A percentile compares a stretch with the other conserved stretches of the same genome.
Conservation (phyloP, 352 stramenopile species). For the Vaucheria bursata region DNA sequence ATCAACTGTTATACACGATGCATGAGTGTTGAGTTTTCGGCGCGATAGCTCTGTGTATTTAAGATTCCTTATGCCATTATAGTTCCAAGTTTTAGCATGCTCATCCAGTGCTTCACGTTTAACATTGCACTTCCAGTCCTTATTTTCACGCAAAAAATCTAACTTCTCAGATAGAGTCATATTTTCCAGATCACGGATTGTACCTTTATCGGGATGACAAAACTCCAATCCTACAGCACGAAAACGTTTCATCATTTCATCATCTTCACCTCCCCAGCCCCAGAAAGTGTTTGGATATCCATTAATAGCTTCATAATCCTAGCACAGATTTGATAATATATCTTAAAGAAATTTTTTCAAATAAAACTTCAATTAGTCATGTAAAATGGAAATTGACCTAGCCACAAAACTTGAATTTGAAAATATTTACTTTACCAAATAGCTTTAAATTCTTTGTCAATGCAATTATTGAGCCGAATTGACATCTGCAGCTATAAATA, state of each 20-base stretch:
- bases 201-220: slow-evolving; percentile 12
- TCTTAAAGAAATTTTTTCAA: too few species aligned
- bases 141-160: slow-evolving; percentile 57
- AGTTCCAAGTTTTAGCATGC: background rate
- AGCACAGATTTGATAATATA: slow-evolving; percentile 70
- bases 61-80: background rate
- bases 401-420: too few species aligned
- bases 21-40: too few species aligned
- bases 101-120: slow-evolving; percentile 63
- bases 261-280: slow-evolving; percentile 76
- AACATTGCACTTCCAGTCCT: slow-evolving; percentile 69
- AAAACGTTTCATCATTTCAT: slow-evolving; percentile 68
- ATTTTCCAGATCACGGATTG: slow-evolving; percentile 53
- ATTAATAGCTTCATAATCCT: slow-evolving; percentile 82
- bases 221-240: slow-evolving; percentile 11
- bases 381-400: too few species aligned
- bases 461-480: too few species aligned
- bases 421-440: too few species aligned
- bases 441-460: too few species aligned
- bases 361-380: too few species aligned
- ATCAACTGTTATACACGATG: too few species aligned
- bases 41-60: background rate
- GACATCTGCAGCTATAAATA: too few species aligned
- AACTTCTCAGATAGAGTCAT: slow-evolving; percentile 54
- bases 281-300: slow-evolving; percentile 91